Evolutionary conservation across 176 grass and related monocot genomes (phyloP).

Genomic region (Triticum turgidum): DNA sequence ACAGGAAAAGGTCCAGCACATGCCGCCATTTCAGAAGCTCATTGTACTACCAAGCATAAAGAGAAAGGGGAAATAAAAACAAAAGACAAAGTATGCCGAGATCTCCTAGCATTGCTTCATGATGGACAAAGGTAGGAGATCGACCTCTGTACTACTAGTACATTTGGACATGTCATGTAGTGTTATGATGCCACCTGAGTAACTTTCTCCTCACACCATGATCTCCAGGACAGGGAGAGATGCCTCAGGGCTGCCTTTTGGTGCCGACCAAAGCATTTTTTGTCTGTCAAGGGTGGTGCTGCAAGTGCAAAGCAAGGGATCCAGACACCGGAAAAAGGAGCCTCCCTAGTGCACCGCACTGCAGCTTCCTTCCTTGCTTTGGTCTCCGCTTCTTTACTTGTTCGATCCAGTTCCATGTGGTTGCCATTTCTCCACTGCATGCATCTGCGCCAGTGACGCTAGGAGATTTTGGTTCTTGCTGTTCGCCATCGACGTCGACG

Average conservation of each 20-base stretch:
- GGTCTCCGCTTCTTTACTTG: neutral
- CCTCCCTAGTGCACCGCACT: neutral
- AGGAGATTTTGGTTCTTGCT: neutral
- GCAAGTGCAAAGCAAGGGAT: conserved; percentile 30
- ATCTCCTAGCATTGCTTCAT: neutral
- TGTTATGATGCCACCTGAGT: neutral
- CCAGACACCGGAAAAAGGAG: conserved; percentile 23
- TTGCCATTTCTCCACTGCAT: neutral
- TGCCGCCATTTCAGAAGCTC: conserved; percentile 5
- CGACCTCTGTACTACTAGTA: neutral
- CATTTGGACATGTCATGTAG: neutral
- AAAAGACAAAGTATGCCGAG: neutral
- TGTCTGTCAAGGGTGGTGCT: neutral
- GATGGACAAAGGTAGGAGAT: neutral
- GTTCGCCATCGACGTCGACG: neutral
- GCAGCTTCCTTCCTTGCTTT: conserved; percentile 6
- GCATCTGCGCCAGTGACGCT: neutral
- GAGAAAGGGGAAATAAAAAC: too few relatives aligned
- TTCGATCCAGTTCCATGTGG: neutral
- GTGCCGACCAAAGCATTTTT: conserved; percentile 10
- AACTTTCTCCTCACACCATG: neutral
- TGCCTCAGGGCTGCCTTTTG: conserved; percentile 4
- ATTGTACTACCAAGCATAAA: neutral
- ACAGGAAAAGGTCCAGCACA: conserved; percentile 12
- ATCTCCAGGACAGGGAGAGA: neutral